Evolutionary conservation across 2,329 filamentous ascomycete genomes (phyloP).

Genomic region (Eurotiales sp.): DNA sequence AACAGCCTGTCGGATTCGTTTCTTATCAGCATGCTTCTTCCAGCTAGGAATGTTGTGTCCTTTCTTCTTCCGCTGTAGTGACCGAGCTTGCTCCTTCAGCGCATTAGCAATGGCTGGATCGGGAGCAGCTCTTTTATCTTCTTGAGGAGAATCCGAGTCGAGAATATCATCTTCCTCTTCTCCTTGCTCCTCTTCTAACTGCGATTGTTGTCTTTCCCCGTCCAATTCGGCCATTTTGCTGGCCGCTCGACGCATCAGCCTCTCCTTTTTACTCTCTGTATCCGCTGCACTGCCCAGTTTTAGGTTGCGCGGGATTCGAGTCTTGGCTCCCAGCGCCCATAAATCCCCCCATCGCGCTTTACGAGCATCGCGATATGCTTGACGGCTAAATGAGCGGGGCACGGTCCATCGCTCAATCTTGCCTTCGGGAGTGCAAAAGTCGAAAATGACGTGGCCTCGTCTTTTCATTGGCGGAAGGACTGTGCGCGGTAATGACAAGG

Average conservation of each 20-base stretch:
- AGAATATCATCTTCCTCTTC: slow-evolving; percentile 4
- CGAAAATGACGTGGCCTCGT: slow-evolving; percentile 80
- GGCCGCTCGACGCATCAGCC: slow-evolving; percentile 36
- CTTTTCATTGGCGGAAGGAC: slow-evolving; percentile 82
- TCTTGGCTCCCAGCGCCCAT: slow-evolving; percentile 94
- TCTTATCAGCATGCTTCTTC: slow-evolving; percentile 44
- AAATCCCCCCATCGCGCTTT: slow-evolving; percentile 90
- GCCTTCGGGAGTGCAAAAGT: slow-evolving; percentile 83
- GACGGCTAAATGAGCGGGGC: slow-evolving; percentile 71
- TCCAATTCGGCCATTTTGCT: slow-evolving; percentile 22
- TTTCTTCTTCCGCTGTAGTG: slow-evolving; percentile 25
- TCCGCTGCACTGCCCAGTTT: slow-evolving; percentile 52
- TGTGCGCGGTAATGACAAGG: slow-evolving; percentile 71
- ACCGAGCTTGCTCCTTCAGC: slow-evolving; percentile 15
- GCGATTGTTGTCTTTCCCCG: slow-evolving; percentile 10
- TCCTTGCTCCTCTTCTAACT: slow-evolving; percentile 13
- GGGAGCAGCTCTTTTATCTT: slow-evolving; percentile 10
- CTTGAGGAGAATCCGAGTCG: neutral
- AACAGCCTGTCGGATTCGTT: slow-evolving; percentile 38
- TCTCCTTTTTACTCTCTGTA: slow-evolving; percentile 38
- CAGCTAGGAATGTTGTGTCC: slow-evolving; percentile 36
- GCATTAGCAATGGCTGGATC: slow-evolving; percentile 9
- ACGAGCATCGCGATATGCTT: slow-evolving; percentile 86
- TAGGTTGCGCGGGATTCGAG: slow-evolving; percentile 60
- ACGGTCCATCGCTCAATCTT: slow-evolving; percentile 92